A percentile compares a stretch with the other conserved stretches of the same genome.
Conservation (phyloP, 2,329 filamentous ascomycete genomes). For the Alternaria brassicae region DNA sequence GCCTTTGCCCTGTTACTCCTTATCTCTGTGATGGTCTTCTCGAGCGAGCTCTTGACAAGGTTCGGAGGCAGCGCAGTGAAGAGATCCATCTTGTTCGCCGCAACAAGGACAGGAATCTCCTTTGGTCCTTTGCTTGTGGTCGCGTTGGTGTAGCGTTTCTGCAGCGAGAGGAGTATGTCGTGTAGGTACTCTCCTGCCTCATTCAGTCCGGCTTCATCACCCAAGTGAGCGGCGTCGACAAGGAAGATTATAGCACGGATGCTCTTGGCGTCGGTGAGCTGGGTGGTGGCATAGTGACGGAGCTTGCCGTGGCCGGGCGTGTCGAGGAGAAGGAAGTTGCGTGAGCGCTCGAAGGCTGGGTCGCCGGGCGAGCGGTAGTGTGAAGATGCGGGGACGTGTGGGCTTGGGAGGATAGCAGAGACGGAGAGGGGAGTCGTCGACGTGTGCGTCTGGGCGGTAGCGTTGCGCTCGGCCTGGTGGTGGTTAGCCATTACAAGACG, state of each 20-base stretch:
- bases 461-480: conserved; percentile 62
- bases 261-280: conserved; percentile 55
- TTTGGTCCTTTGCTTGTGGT: conserved; percentile 65
- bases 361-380: conserved; percentile 72
- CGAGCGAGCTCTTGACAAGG: conserved; percentile 76
- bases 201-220: conserved; percentile 61
- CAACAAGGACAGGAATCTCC: conserved; percentile 77
- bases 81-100: conserved; percentile 93
- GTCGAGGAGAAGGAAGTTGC: conserved; percentile 80
- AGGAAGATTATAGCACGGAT: conserved; percentile 82
- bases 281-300: conserved; percentile 69
- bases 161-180: conserved; percentile 82
- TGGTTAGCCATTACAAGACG: neutral
- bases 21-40: conserved; percentile 81
- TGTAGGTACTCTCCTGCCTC: conserved; percentile 85
- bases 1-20: conserved; percentile 77
- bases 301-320: conserved; percentile 97
- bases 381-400: conserved; percentile 64
- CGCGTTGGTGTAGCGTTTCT: conserved; percentile 69
- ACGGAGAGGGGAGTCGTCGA: conserved; percentile 58
- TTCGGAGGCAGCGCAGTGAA: conserved; percentile 87
- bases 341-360: conserved; percentile 60
- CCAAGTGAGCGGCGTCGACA: conserved; percentile 74
- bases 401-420: conserved; percentile 64
- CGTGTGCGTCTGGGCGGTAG: conserved; percentile 61